Conservation (phyloP, 306 rosid species). For the Alnus glutinosa region DNA sequence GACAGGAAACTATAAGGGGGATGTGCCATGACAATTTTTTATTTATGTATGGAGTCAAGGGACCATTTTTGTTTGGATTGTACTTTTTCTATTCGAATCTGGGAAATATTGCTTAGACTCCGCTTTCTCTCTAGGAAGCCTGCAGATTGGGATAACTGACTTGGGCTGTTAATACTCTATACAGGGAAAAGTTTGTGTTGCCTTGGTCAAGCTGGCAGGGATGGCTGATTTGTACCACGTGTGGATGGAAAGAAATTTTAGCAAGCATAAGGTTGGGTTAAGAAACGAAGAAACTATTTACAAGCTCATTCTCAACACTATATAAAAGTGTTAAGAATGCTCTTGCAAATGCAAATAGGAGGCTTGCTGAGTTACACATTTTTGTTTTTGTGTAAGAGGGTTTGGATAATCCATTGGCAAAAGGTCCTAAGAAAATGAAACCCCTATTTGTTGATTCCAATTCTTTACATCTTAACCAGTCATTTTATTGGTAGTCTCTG, state of each 20-base stretch:
- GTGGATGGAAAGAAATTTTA: neutral
- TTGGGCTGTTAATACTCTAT: neutral
- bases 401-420: neutral
- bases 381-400: neutral
- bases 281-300: neutral
- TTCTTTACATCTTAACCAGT: neutral
- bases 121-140: no score
- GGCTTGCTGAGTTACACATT: no score
- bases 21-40: neutral
- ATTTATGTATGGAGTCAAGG: neutral
- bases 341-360: no score
- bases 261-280: neutral
- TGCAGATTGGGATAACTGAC: neutral
- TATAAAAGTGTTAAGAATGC: no score
- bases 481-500: neutral
- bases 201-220: neutral
- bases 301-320: no score
- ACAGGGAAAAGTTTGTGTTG: neutral
- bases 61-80: neutral
- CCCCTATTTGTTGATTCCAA: neutral
- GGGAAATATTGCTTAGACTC: neutral
- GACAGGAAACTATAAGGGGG: neutral
- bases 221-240: neutral
- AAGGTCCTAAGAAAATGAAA: neutral
- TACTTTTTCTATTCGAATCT: neutral